Base-by-base conservation (phyloP, 2,329 filamentous ascomycete genomes). In the Xylogone sp. region DNA sequence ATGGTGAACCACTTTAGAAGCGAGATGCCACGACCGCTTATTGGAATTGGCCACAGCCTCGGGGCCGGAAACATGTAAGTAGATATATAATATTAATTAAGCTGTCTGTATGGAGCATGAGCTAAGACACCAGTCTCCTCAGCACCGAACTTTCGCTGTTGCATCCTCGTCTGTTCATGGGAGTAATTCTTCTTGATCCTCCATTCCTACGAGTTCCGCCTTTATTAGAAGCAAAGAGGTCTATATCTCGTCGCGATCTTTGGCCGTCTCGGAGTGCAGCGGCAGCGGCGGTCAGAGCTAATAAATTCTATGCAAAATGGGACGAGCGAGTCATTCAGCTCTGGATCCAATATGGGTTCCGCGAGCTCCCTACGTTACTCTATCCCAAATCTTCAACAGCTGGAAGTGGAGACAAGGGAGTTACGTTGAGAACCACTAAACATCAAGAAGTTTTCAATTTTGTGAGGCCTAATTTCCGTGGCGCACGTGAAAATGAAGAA, bases 41-140 rank as follows among this genome's bases (percentile, higher is more conserved):
- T 96, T 58, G 91, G 88, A 53, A 69, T 96, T 22, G 91, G 90
- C 21, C 91, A 97, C 71, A 94, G 88, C 62, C 92, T 95, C 76
- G 91, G 92, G 60, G 90, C 80, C 57, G 82, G 81, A 65, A 81
- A 88, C 55, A 75, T 96, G 50, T 51, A 21, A n/a, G n/a, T n/a
- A n/a, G n/a, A n/a, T n/a, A n/a, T n/a, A n/a, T n/a, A n/a, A n/a
- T n/a, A n/a, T n/a, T n/a, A n/a, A n/a, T n/a, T n/a, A n/a, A n/a
- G n/a, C n/a, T n/a, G n/a, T n/a, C n/a, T n/a, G n/a, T n/a, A n/a
- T n/a, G n/a, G n/a, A n/a, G n/a, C n/a, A n/a, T n/a, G n/a, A n/a
- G n/a, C n/a, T n/a, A n/a, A n/a, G n/a, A n/a, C n/a, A n/a, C n/a
- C n/a, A n/a, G n/a, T n/a, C n/a, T n/a, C n/a, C n/a, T n/a, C n/a